Base-by-base conservation (phyloP, 345 rosid species). In the Arabidopsis suecica region DNA sequence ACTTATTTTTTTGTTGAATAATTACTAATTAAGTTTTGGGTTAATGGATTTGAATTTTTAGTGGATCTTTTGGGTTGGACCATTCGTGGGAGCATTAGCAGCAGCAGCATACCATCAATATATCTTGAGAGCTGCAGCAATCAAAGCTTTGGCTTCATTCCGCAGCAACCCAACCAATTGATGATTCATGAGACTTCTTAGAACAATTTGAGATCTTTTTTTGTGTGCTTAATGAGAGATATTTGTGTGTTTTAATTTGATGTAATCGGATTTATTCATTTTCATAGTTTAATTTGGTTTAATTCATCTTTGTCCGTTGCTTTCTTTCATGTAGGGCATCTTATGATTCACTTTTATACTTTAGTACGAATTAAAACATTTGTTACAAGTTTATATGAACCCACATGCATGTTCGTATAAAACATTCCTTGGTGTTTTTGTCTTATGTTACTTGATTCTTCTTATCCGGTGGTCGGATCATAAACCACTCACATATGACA, bases 41-140 rank as follows among this genome's bases (percentile, higher is more conserved):
- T 63, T 32, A n/a, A 48, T 23, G 16, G 44, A 13, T 7, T 8
- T 59, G 4, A 37, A 25, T 13, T 36, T 49, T 25, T 57, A 83
- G 82, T 80, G 83, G 83, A 73, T 83, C 7, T 83, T 83, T 33
- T 77, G 82, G 83, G 81, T 74, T 36, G 86, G 83, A 20, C 85
- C 83, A 3, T 80, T 80, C 54, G 41, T 73, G 8, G 83, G 85
- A 40, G 83, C 81, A 6, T 13, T 66, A 10, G 68, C 68, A 5
- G 83, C 85, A 40, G 81, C 82, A 38, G 62, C 37, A 36, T 83
- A 77, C 34, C 82, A 83, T 59, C 75, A 80, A 11, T 80, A 55
- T 72, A 42, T 80, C 16, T 72, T 80, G 51, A 74, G 75, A 54
- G 83, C 82, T 61, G 61, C 69, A 41, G 76, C 80, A 23, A n/a